Base-by-base conservation (phyloP, 768 basidiomycete genomes). In the Trametes gibbosa region DNA sequence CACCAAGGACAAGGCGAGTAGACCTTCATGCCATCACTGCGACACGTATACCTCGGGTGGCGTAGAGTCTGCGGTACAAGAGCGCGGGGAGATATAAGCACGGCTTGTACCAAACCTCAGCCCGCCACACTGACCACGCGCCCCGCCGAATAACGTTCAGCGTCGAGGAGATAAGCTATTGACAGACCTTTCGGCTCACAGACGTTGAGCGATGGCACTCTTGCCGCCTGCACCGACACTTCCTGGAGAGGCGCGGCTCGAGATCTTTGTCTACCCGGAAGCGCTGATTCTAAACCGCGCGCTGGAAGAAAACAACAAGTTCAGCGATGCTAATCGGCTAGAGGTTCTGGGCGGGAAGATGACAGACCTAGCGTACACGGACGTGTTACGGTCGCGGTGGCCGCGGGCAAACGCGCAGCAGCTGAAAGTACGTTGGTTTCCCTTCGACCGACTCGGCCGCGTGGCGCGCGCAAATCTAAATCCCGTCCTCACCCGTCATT, bases 251-350 rank as follows among this genome's bases (percentile, higher is more conserved):
- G 55, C 55, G 3, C 46, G 39, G 1, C 39, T 56, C 9, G 55
- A 56, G 47, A 17, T 56, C 37, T 56, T 56, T 39, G 55, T 56
- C 17, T 25, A 49, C 25, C 55, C 55, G 2, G 39, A 19, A 5
- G 47, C 23, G 5, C 19, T 49, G 16, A 47, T 40, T 1, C 27
- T 39, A 1, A 42, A 41, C 16, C 55, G 55, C 12, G 27, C 55
- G 10, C 29, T 56, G 6, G 55, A 56, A 35, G 47, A 40, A 14
- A 29, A 50, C 27, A 56, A 56, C 46, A 49, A 42, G 27, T 56
- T 56, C 47, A 56, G 55, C 46, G 47, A 56, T 10, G 40, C 55
- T 7, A 17, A 25, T 5, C 24, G 55, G 17, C 27, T 56, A 29
- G 47, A 56, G 47, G 19, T 19, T 17, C 55, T 56, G n/a, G 55